These are phyloP conservation scores for Aspergillus costaricaensis DNA, from an alignment of 2,329 filamentous ascomycete species.

Conservation along the genomic window DNA sequence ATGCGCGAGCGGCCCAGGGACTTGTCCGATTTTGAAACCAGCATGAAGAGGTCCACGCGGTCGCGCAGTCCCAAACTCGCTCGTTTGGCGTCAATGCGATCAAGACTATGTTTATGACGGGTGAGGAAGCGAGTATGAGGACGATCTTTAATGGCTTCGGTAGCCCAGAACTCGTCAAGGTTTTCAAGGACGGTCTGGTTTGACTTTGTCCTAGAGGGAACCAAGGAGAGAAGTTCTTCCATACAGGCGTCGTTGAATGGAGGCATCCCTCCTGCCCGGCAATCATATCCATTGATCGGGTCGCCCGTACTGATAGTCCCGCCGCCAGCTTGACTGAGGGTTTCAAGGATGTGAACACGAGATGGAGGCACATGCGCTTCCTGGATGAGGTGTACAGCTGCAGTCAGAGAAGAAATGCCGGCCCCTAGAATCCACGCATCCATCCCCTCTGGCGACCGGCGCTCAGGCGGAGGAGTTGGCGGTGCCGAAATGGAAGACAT, in stretches of 20 bases:
- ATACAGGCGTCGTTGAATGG: conserved; percentile 37
- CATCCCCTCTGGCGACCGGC: conserved; percentile 29
- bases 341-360: conserved; percentile 40
- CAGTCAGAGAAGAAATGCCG: conserved; percentile 38
- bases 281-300: conserved; percentile 38
- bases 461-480: not conserved
- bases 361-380: conserved; percentile 37
- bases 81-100: conserved; percentile 10
- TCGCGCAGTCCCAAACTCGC: conserved; percentile 19
- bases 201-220: conserved; percentile 27
- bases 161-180: conserved; percentile 15
- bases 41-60: conserved; percentile 22
- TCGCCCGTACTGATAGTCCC: conserved; percentile 32
- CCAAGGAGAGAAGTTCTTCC: conserved; percentile 35
- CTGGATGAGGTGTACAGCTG: conserved; percentile 39
- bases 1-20: conserved; percentile 21
- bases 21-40: conserved; percentile 20
- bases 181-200: conserved; percentile 22
- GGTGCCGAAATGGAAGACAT: not conserved
- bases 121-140: conserved; percentile 20
- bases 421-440: conserved; percentile 40
- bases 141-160: not conserved
- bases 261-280: conserved; percentile 39
- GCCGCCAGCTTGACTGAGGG: conserved; percentile 32
- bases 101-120: conserved; percentile 7